Conservation (phyloP, 108 stramenopile genomes). For the Nitzschia inconspicua region DNA sequence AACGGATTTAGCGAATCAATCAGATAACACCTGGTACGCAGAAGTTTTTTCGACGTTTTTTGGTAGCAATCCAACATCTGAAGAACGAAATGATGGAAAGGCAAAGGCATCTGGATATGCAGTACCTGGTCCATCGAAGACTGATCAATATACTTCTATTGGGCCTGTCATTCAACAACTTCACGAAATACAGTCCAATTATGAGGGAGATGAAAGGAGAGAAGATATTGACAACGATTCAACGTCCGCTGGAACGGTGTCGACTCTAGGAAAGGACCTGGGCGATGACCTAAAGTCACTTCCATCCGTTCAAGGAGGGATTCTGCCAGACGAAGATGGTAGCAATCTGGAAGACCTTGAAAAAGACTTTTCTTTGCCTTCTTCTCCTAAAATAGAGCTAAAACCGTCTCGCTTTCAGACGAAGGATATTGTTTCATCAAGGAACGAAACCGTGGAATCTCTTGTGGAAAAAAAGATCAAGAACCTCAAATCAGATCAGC, state of each 20-base stretch:
- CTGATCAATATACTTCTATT: background rate
- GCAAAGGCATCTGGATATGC: slow-evolving; percentile 6
- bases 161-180: background rate
- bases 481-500: slow-evolving; percentile 26
- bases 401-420: background rate
- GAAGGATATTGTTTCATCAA: background rate
- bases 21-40: slow-evolving; percentile 19
- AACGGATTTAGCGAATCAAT: too few relatives aligned
- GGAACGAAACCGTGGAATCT: slow-evolving; percentile 30
- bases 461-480: slow-evolving; percentile 38
- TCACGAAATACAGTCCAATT: background rate
- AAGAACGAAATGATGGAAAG: slow-evolving; percentile 22
- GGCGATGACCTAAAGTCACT: slow-evolving; percentile 31
- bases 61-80: slow-evolving; percentile 6
- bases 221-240: slow-evolving; percentile 32
- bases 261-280: slow-evolving; percentile 26
- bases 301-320: slow-evolving; percentile 19
- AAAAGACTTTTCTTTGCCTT: background rate
- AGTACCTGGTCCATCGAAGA: background rate
- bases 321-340: slow-evolving; percentile 24
- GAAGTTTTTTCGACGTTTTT: slow-evolving; percentile 25
- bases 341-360: slow-evolving; percentile 3
- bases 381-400: background rate
- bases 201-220: slow-evolving; percentile 12
- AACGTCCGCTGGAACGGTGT: slow-evolving; percentile 10